A percentile compares a stretch with the other conserved stretches of the same genome.
Conservation (phyloP, 257 asterid genomes). For the Solanum peruvianum region DNA sequence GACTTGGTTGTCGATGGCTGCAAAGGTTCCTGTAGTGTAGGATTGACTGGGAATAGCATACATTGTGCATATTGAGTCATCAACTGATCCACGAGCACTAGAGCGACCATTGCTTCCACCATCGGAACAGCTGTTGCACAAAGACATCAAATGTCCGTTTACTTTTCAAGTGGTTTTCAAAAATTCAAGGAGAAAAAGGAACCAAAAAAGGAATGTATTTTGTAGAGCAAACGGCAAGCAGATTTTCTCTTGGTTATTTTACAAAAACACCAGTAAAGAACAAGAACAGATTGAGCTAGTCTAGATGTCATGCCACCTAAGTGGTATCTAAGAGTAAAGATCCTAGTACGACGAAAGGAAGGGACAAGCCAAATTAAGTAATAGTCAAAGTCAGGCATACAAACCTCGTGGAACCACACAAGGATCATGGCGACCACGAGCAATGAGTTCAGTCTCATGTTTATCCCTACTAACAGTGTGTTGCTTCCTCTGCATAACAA, state of each 20-base stretch:
- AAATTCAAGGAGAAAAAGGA: neutral
- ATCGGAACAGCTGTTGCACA: slow-evolving; percentile 75
- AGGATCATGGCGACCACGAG: neutral
- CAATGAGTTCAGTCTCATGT: neutral
- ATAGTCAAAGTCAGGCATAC: neutral
- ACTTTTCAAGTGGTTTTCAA: neutral
- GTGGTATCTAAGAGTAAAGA: neutral
- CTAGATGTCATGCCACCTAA: neutral
- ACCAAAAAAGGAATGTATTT: neutral
- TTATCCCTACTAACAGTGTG: neutral
- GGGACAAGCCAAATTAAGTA: neutral
- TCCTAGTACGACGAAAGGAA: neutral
- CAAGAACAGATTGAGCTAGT: neutral
- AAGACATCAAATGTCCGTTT: neutral
- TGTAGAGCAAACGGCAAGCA: neutral
- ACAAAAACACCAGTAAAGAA: neutral
- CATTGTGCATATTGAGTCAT: slow-evolving; percentile 92
- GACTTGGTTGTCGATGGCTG: slow-evolving; percentile 11
- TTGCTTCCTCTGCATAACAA: neutral
- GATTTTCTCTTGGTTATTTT: neutral
- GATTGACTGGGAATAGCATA: slow-evolving; percentile 66
- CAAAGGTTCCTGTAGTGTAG: slow-evolving; percentile 66
- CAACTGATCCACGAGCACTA: slow-evolving; percentile 82
- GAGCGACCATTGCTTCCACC: slow-evolving; percentile 96
- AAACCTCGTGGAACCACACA: neutral